Evolutionary conservation across 2,329 filamentous ascomycete genomes (phyloP), one percentile per base, ranked within the genome.

Genomic region (Didymosphaeria variabile): DNA sequence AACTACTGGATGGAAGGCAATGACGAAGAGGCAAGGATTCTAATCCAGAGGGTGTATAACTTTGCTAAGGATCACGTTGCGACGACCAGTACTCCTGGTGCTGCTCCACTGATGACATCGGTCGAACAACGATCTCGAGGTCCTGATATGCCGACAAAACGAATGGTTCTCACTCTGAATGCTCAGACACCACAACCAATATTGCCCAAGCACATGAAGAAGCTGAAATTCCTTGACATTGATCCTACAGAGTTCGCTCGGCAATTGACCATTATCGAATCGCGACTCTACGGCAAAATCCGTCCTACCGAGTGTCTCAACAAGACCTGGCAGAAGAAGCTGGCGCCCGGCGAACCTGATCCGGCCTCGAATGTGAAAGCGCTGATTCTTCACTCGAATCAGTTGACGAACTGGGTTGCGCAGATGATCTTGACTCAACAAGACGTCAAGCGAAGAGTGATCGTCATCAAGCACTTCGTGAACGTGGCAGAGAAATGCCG

Each of bases 301-400:
- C 94, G 94, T 78, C 91, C 94, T 0, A 95, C 93, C 0, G 95
- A 99, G 79, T 98, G 94, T 77, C 83, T 99, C 63, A 97, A 97
- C 81, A 99, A 99, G 84, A 97, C 94, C 5, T 99, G 95, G 95
- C 93, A 97, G 80, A 98, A 96, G 86, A 97, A 97, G 83, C 85
- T 96, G 60, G 86, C 83, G 9, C 91, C 94, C 36, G 90, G 90
- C 62, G 91, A 94, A 64, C 87, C 90, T 6, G 93, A 97, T 72
- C 92, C 94, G 36, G 94, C 95, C 10, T 88, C 93, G 0, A 98
- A 99, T 71, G 93, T 99, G 69, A 97, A 98, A 80, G 92, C 93
- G 10, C 85, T 99, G 64, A 99, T 99, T 80, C 84, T 98, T 55
- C 95, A 99, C 80, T 98, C 95, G 0, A 99, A 99, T 74, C 94